A percentile compares a stretch with the other conserved stretches of the same genome.
phyloP scores from a whole-genome alignment of 106 monocot genomes.

The Allium cepa region DNA sequence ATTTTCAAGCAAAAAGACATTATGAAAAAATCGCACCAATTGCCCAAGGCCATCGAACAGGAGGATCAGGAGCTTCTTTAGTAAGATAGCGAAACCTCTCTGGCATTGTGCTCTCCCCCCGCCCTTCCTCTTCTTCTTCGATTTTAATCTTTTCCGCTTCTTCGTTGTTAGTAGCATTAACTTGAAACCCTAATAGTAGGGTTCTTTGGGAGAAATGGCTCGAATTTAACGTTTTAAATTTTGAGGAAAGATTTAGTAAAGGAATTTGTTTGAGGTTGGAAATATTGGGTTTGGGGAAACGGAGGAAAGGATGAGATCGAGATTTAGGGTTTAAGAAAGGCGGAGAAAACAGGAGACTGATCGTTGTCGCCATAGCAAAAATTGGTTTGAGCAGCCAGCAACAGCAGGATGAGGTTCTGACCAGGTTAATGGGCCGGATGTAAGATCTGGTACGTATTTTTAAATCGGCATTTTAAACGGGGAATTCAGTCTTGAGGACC shows the following conservation, averaged over 20 bases:
- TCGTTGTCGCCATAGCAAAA: conserved; percentile 17
- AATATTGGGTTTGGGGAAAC: background rate
- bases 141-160: background rate
- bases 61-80: conserved; percentile 32
- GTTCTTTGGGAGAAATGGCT: background rate
- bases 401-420: too few species aligned
- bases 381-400: background rate
- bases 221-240: background rate
- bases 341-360: conserved; percentile 3
- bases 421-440: too few species aligned
- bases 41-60: conserved; percentile 42
- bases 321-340: conserved; percentile 12
- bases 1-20: too few species aligned
- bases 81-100: conserved; percentile 35
- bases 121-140: conserved; percentile 5
- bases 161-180: conserved; percentile 2
- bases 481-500: too few species aligned
- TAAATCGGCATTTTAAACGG: too few species aligned
- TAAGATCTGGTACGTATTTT: too few species aligned
- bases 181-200: background rate
- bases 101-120: conserved; percentile 46
- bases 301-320: background rate
- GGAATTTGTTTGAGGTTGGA: background rate
- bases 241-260: background rate
- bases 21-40: conserved; percentile 15